Evolutionary conservation across 139 green algal genomes (phyloP), one percentile per base, ranked within the genome.

Genomic region (Picochlorum sp.): DNA sequence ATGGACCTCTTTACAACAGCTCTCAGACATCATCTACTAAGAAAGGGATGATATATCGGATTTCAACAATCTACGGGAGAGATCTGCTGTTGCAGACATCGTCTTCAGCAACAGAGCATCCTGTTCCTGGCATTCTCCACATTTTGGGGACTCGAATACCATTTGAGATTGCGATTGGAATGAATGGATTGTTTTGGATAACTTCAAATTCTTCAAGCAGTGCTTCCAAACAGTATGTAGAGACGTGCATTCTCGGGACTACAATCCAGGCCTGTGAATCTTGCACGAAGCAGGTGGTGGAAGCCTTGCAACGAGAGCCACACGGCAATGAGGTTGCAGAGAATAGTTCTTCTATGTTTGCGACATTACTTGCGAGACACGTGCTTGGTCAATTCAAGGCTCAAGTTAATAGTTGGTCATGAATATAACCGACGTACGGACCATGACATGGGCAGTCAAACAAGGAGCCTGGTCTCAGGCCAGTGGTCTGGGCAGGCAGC

Each of bases 121-220:
- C 11, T 52, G 38, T 24, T 69, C 34, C 28, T 6, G 47, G 47
- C 76, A 70, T 3, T 57, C 82, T 2, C 72, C 88, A 49, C 62
- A 90, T 16, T 71, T 70, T 51, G 76, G 79, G 0, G 73, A 92
- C 9, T 81, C 77, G 2, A 50, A 57, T 4, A 38, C 63, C 83
- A 49, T 95, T 87, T 66, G 88, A 95, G 71, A 18, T 90, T 24
- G 86, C 83, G 2, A 75, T 89, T 28, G 88, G 88, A 15, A 47
- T 86, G 23, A 95, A 95, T 60, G 88, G 88, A 2, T 62, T 71
- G 2, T 73, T 95, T 20, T 90, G 86, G 85, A 62, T 67, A 10
- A 55, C 47, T 20, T 38, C 34, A 41, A 41, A 41, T 11, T 41
- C 60, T 24, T 34, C 51, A 28, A 59, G 47, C 47, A 23, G 47